Percentiles rank a stretch among this genome's conserved stretches.
These are phyloP conservation scores for Vanrija sp. DNA, from an alignment of 1,284 basidiomycete species.

Conservation along the genomic window DNA sequence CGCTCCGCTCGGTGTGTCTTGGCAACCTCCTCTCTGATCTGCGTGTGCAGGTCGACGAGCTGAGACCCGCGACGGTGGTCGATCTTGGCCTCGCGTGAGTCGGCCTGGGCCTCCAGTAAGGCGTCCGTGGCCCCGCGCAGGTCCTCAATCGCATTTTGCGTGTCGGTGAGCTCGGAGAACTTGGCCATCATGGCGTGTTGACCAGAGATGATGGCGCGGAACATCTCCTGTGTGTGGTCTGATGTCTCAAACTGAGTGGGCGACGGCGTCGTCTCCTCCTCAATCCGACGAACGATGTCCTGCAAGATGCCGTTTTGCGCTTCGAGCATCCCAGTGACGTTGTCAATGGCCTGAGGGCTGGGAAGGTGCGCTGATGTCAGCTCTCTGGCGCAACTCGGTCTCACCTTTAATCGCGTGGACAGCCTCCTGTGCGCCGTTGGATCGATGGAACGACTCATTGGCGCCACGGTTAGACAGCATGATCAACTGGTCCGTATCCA, in stretches of 20 bases:
- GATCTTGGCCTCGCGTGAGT: constrained; percentile 4
- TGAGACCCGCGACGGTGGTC: background rate
- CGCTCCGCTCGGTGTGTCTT: constrained; percentile 1
- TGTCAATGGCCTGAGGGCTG: background rate
- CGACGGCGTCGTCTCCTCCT: constrained; percentile 4
- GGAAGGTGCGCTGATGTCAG: constrained; percentile 10
- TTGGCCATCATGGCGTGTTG: constrained; percentile 17
- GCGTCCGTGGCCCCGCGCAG: constrained; percentile 11
- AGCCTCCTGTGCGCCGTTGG: background rate
- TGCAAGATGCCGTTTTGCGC: constrained; percentile 9
- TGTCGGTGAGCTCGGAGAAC: constrained; percentile 5
- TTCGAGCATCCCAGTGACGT: constrained; percentile 5
- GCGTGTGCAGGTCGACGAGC: background rate
- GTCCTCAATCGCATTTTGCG: constrained; percentile 7
- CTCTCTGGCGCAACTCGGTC: background rate
- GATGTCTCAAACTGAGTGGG: background rate
- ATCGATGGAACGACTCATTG: constrained; percentile 1
- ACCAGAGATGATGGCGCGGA: constrained; percentile 6
- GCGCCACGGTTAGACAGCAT: constrained; percentile 3
- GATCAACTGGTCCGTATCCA: background rate
- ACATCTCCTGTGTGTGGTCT: constrained; percentile 7
- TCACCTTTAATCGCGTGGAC: constrained; percentile 10
- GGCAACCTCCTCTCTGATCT: constrained; percentile 2
- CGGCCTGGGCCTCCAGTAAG: constrained; percentile 9
- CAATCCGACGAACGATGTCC: constrained; percentile 10